Evolutionary conservation across 805 yeast species (phyloP).

Genomic region (Saturnispora mendoncae): DNA sequence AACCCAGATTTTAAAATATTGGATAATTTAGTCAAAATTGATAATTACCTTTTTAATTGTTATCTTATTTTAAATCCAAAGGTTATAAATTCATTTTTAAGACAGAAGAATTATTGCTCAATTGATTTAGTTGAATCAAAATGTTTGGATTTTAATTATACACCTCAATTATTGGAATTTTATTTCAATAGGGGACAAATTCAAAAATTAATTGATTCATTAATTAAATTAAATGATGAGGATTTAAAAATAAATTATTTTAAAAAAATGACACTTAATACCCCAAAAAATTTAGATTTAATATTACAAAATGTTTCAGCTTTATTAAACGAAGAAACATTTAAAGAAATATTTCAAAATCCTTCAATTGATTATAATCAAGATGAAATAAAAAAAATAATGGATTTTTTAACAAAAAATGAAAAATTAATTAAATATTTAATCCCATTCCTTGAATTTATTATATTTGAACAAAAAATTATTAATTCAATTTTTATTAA

Average conservation of each 20-base stretch:
- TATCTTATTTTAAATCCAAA: slow-evolving; percentile 62
- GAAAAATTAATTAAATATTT: slow-evolving; percentile 25
- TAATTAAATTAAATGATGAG: slow-evolving; percentile 30
- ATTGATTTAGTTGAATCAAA: slow-evolving; percentile 49
- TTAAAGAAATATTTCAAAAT: slow-evolving; percentile 50
- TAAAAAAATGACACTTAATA: slow-evolving; percentile 30
- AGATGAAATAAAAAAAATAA: slow-evolving; percentile 29
- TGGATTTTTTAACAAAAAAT: slow-evolving; percentile 35
- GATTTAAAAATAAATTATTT: slow-evolving; percentile 32
- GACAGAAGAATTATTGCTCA: slow-evolving; percentile 70
- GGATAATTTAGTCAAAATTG: slow-evolving; percentile 43
- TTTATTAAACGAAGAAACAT: slow-evolving; percentile 37
- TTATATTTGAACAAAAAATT: slow-evolving; percentile 35
- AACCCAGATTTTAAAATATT: slow-evolving; percentile 15
- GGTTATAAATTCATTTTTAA: slow-evolving; percentile 72
- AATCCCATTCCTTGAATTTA: slow-evolving; percentile 42
- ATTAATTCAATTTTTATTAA: slow-evolving; percentile 33
- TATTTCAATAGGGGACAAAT: slow-evolving; percentile 58
- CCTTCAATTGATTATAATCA: slow-evolving; percentile 45
- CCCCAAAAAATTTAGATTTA: slow-evolving; percentile 39
- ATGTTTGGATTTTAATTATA: slow-evolving; percentile 39
- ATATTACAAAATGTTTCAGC: slow-evolving; percentile 49
- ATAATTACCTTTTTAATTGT: slow-evolving; percentile 68
- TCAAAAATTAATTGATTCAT: slow-evolving; percentile 54
- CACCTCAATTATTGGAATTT: slow-evolving; percentile 69